These are phyloP conservation scores for Naganishia kalamii DNA, from an alignment of 768 basidiomycete genomes.

Conservation along the genomic window DNA sequence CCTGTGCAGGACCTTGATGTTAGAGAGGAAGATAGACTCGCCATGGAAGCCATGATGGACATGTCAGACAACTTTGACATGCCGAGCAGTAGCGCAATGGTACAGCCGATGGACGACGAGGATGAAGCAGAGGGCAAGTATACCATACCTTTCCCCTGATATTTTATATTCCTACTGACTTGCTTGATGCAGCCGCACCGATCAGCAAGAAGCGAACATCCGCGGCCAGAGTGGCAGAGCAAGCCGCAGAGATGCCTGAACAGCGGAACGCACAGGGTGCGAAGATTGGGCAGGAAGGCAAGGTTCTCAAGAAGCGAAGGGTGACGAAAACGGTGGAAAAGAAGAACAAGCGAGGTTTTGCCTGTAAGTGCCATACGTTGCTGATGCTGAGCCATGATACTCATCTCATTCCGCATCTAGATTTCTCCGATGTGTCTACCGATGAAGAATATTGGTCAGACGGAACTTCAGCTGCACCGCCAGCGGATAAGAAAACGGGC, in stretches of 20 bases:
- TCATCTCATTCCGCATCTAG: neutral
- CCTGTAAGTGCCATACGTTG: neutral
- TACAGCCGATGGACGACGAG: conserved; percentile 7
- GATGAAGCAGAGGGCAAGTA: neutral
- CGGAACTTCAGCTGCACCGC: neutral
- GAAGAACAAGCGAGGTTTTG: conserved; percentile 14
- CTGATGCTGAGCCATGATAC: neutral
- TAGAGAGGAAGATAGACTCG: conserved; percentile 5
- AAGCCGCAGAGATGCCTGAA: neutral
- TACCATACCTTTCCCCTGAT: neutral
- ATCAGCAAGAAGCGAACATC: neutral
- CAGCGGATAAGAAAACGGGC: neutral
- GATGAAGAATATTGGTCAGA: conserved; percentile 22
- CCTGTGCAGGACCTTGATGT: conserved; percentile 10
- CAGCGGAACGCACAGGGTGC: neutral
- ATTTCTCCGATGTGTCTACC: conserved; percentile 15
- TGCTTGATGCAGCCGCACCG: neutral
- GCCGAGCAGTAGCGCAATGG: conserved; percentile 20
- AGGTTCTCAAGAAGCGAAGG: conserved; percentile 11
- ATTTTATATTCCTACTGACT: neutral
- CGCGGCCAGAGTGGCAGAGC: neutral
- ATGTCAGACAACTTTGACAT: conserved; percentile 17
- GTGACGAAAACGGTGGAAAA: neutral
- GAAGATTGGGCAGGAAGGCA: neutral
- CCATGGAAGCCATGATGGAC: conserved; percentile 16